Evolutionary conservation across 2,329 filamentous ascomycete genomes (phyloP), one percentile per base, ranked within the genome.

Genomic region (Aspergillus alliaceus): DNA sequence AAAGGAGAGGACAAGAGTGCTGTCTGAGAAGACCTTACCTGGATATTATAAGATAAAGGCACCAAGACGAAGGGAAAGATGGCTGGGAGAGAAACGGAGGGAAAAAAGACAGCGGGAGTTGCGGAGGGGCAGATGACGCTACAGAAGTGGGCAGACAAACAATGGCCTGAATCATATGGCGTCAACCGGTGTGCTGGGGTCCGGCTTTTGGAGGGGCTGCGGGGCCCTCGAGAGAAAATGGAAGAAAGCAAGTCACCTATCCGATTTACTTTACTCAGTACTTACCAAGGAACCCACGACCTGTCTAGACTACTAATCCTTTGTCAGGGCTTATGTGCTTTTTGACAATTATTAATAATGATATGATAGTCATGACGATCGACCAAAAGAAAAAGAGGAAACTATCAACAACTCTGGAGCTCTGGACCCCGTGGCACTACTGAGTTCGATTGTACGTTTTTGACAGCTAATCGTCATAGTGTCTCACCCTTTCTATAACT

Each of bases 201-300:
- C 63, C 63, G 63, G 51, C 42, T 48, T n/a, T 37, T 60, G 55
- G 63, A 62, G 59, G 61, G 59, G 60, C 61, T 49, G 51, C 51
- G 61, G 61, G 55, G 53, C 51, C 25, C 25, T 52, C 61, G 67
- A 68, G 58, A 68, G 65, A 66, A n/a, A n/a, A n/a, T n/a, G n/a
- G n/a, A n/a, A n/a, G n/a, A n/a, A n/a, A n/a, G n/a, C n/a, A n/a
- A n/a, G n/a, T n/a, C n/a, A n/a, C n/a, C n/a, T n/a, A n/a, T n/a
- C n/a, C n/a, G n/a, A n/a, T n/a, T n/a, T n/a, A n/a, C n/a, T n/a
- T n/a, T n/a, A n/a, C n/a, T n/a, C n/a, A n/a, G n/a, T n/a, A n/a
- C n/a, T n/a, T n/a, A n/a, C n/a, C n/a, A n/a, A n/a, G n/a, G n/a
- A n/a, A n/a, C n/a, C n/a, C n/a, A 22, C 35, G 44, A 44, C 40